phyloP scores from a whole-genome alignment of 2,329 filamentous ascomycete species.

The Xylaria sp. region DNA sequence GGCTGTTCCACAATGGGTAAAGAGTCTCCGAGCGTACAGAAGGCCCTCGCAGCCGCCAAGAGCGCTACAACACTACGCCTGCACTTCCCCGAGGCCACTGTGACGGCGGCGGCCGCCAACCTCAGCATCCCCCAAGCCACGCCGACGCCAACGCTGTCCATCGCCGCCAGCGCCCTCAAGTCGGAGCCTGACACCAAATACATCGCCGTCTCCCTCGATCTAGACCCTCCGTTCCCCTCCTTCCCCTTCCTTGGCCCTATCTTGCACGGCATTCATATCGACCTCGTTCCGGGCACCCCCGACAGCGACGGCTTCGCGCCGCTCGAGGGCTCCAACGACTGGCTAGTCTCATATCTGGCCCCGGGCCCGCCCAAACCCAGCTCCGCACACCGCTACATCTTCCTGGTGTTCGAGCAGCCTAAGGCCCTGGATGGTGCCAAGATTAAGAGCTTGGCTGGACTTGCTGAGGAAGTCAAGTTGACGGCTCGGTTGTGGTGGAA shows the following conservation, averaged over 20 bases:
- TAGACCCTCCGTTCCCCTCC: slow-evolving; percentile 36
- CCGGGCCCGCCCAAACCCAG: slow-evolving; percentile 35
- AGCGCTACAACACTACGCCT: slow-evolving; percentile 28
- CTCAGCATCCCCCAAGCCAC: slow-evolving; percentile 20
- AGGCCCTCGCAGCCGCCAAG: slow-evolving; percentile 65
- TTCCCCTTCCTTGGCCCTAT: slow-evolving; percentile 29
- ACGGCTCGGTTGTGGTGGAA: slow-evolving; percentile 31
- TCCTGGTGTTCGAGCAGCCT: slow-evolving; percentile 33
- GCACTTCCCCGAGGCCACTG: slow-evolving; percentile 28
- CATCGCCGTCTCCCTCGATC: slow-evolving; percentile 29
- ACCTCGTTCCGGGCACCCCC: slow-evolving; percentile 17
- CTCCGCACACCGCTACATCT: slow-evolving; percentile 33
- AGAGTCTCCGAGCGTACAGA: slow-evolving; percentile 77
- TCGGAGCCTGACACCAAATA: slow-evolving; percentile 31
- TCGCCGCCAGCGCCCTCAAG: slow-evolving; percentile 19
- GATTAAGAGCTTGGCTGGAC: slow-evolving; percentile 17
- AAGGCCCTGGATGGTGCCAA: slow-evolving; percentile 25
- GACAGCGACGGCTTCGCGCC: slow-evolving; percentile 35
- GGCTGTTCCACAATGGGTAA: slow-evolving; percentile 37
- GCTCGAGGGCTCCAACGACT: slow-evolving; percentile 26
- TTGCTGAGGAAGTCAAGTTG: slow-evolving; percentile 26
- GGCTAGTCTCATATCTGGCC: slow-evolving; percentile 27
- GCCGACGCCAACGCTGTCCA: slow-evolving; percentile 29
- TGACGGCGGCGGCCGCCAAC: slow-evolving; percentile 22
- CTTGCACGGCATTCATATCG: slow-evolving; percentile 34